These are phyloP conservation scores for Nymphaea thermarum DNA, from an alignment of 164 flowering plant species.

Conservation along the genomic window DNA sequence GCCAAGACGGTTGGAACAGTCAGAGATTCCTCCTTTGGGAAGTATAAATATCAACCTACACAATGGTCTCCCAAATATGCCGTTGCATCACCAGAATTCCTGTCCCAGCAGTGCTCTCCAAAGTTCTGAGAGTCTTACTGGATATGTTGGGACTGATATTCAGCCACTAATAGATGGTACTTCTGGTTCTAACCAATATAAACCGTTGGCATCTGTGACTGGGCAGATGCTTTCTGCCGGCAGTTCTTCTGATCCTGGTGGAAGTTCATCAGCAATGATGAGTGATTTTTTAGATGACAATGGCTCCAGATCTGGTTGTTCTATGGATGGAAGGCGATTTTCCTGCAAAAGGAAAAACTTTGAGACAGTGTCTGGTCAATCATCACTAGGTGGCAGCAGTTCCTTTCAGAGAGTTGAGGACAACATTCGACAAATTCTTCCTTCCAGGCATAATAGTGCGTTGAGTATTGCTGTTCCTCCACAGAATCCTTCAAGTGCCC, in stretches of 20 bases:
- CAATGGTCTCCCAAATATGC: constrained; percentile 16
- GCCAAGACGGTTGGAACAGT: constrained; percentile 18
- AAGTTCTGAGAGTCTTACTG: constrained; percentile 18
- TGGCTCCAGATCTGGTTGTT: constrained; percentile 40
- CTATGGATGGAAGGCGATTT: constrained; percentile 45
- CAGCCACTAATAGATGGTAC: constrained; percentile 16
- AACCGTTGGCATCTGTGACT: constrained; percentile 21
- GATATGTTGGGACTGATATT: constrained; percentile 21
- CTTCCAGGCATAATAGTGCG: constrained; percentile 14
- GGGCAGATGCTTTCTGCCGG: constrained; percentile 17
- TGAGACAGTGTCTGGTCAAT: constrained; percentile 50
- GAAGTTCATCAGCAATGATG: constrained; percentile 23
- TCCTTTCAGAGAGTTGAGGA: constrained; percentile 31
- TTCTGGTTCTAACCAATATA: constrained; percentile 15
- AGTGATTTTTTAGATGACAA: constrained; percentile 28
- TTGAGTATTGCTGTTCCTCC: constrained; percentile 21
- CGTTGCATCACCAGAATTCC: constrained; percentile 25
- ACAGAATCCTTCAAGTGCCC: constrained; percentile 10
- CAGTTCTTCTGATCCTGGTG: constrained; percentile 31
- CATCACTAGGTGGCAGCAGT: constrained; percentile 41
- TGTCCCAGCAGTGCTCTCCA: constrained; percentile 5
- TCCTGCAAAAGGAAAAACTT: constrained; percentile 66
- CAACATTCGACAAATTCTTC: constrained; percentile 27
- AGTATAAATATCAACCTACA: constrained; percentile 17
- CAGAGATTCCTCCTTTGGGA: constrained; percentile 18